Conservation (phyloP, 768 basidiomycete species). For the Kwoniella pini region DNA sequence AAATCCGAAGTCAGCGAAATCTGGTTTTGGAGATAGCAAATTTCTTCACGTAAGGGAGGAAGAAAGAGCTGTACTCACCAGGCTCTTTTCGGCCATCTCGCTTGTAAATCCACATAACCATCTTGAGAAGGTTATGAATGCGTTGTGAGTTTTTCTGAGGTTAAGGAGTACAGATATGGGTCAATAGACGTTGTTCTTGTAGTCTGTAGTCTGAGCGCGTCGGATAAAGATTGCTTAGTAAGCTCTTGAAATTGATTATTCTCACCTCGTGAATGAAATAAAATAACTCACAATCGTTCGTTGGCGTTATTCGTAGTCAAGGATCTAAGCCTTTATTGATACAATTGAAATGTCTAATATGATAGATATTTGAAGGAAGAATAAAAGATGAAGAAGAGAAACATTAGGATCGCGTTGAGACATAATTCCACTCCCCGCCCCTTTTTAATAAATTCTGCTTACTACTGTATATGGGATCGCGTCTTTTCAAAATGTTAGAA, state of each 20-base stretch:
- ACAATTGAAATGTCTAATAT: conserved; percentile 3
- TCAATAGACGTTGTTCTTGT: no score
- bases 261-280: no score
- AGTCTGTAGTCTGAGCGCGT: conserved; percentile 6
- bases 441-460: neutral
- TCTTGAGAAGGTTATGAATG: conserved; percentile 21
- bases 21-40: neutral
- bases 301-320: conserved; percentile 13
- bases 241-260: neutral
- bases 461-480: neutral
- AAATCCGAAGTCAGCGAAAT: neutral
- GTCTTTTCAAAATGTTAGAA: neutral
- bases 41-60: no score
- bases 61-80: conserved; percentile 23
- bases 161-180: no score
- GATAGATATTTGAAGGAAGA: neutral
- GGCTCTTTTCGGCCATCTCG: conserved; percentile 53
- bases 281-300: conserved; percentile 7
- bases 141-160: no score
- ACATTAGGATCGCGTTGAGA: conserved; percentile 14
- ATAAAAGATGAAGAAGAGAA: conserved; percentile 9
- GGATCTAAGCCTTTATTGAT: conserved; percentile 19
- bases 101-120: conserved; percentile 53
- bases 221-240: conserved; percentile 3
- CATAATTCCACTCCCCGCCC: neutral